Evolutionary conservation across 108 stramenopile species (phyloP).

Genomic region (Skeletonema marinoi): DNA sequence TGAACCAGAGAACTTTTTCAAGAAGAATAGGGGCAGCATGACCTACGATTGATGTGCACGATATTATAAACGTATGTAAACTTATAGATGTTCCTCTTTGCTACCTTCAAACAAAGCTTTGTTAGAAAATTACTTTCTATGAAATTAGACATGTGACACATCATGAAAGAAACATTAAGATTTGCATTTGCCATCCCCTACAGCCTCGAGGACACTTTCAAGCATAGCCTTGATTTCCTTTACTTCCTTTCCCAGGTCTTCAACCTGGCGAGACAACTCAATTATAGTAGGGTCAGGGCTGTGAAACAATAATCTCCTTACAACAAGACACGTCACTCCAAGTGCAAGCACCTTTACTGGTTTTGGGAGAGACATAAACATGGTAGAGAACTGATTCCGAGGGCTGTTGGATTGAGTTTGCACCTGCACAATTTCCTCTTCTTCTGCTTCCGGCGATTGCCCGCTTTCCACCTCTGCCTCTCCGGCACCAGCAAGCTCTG

Average conservation of each 20-base stretch:
- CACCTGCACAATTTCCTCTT: neutral
- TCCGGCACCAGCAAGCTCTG: constrained; percentile 1
- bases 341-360: neutral
- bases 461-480: neutral
- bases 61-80: neutral
- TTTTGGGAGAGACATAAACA: constrained; percentile 1
- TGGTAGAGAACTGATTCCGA: neutral
- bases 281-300: neutral
- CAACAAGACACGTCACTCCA: constrained; percentile 9
- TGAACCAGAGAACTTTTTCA: constrained; percentile 26
- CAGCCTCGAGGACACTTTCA: constrained; percentile 12
- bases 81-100: neutral
- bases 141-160: too few species aligned
- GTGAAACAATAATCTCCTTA: neutral
- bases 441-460: constrained; percentile 1
- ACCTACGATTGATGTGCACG: neutral
- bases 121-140: neutral
- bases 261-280: constrained; percentile 22
- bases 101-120: neutral
- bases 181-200: neutral
- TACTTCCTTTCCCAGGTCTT: constrained; percentile 21
- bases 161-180: neutral
- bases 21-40: constrained; percentile 2
- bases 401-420: neutral
- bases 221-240: constrained; percentile 25